Evolutionary conservation across 106 monocot genomes (phyloP).

Genomic region (Triglochin maritima): DNA sequence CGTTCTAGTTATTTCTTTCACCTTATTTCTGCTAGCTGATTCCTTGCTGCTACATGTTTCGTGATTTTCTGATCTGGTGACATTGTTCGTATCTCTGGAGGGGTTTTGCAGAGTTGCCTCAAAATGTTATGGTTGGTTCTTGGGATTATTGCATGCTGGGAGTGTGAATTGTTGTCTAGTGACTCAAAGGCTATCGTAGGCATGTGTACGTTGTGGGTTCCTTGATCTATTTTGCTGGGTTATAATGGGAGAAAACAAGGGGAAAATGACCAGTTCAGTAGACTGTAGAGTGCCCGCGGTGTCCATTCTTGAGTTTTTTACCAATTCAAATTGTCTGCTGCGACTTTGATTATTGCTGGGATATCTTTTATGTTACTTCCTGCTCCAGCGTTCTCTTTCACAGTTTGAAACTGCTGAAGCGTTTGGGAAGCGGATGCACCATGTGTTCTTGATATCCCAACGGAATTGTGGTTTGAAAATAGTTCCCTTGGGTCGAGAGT

Average conservation of each 20-base stretch:
- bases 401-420: slow-evolving; percentile 5
- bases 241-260: neutral
- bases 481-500: too few species aligned
- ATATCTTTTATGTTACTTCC: neutral
- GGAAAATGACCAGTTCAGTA: neutral
- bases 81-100: neutral
- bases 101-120: neutral
- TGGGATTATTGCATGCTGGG: neutral
- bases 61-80: neutral
- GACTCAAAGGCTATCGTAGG: too few species aligned
- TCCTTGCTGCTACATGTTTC: neutral
- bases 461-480: too few species aligned
- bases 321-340: neutral
- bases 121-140: neutral
- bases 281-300: neutral
- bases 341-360: neutral
- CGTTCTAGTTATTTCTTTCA: neutral
- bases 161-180: too few species aligned
- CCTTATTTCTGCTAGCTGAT: neutral
- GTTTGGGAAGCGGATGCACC: neutral
- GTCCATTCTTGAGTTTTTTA: neutral
- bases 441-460: neutral
- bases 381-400: neutral
- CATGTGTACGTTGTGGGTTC: neutral
- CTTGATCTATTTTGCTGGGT: neutral